Base-by-base conservation (phyloP, 768 basidiomycete genomes). In the Auriscalpium orientale region DNA sequence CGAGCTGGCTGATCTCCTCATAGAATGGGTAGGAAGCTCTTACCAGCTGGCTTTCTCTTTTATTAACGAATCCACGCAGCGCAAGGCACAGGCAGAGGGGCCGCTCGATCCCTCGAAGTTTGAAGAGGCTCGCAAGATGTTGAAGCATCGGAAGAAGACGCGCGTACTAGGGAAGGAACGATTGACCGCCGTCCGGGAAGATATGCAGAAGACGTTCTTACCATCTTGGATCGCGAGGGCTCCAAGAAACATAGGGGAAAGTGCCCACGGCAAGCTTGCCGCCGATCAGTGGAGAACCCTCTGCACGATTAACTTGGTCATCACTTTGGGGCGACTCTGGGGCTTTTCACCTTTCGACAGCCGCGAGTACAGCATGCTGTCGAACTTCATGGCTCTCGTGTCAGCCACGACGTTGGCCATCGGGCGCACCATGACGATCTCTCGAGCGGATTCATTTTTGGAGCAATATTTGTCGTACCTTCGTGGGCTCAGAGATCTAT, bases 381-480 rank as follows among this genome's bases (percentile, higher is more conserved):
- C 34, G 9, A 58, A 56, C 51, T 56, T 74, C 52, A 64, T 76
- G 57, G 53, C 68, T 22, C 66, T 76, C 0, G 67, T 72, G 10
- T 56, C 61, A 8, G 74, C 74, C 1, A 62, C 72, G 5, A 63
- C 62, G 4, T 28, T 71, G 7, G 72, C 67, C 3, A 68, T 62
- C 1, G 62, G 58, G 56, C 53, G 67, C 4, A 54, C 34, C 5
- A 61, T 69, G 11, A 63, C 67, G 0, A 38, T 52, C n/a, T 57
- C 61, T 0, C 54, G 54, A 4, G 70, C 70, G 33, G 1, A 51
- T 0, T 15, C 50, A 1, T 74, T 68, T 46, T 58, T 70, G 28
- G 11, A 43, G 1, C 60, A 70, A 33, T 71, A 74, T 46, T 35
- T 46, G 0, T 38, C n/a, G 2, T 77, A 78, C 58, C 65, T 77